A percentile compares a stretch with the other conserved stretches of the same genome.
Evolutionary conservation across 2,329 filamentous ascomycete genomes (phyloP).

Genomic region (Botrytis elliptica): DNA sequence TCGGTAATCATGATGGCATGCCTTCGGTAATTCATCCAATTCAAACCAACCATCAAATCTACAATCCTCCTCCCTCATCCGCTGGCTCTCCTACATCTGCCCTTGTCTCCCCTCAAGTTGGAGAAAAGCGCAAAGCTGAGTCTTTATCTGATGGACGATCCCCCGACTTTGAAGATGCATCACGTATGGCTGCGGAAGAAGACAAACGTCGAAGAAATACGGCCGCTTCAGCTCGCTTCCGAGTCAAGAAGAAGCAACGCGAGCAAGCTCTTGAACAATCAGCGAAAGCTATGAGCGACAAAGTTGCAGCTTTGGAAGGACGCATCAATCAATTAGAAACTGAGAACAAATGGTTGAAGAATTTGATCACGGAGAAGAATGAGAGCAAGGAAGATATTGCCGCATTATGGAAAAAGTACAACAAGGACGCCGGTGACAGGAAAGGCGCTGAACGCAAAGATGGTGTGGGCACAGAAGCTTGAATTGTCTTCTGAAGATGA

Average conservation of each 20-base stretch:
- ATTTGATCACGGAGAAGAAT: slow-evolving; percentile 79
- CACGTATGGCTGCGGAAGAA: slow-evolving; percentile 75
- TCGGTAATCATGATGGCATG: slow-evolving; percentile 23
- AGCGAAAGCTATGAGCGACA: slow-evolving; percentile 80
- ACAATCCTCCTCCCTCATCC: slow-evolving; percentile 28
- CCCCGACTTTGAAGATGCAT: slow-evolving; percentile 63
- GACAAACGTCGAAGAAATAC: slow-evolving; percentile 89
- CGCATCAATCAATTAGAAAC: slow-evolving; percentile 76
- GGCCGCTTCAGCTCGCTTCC: slow-evolving; percentile 83
- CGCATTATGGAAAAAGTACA: slow-evolving; percentile 43
- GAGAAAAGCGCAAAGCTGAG: slow-evolving; percentile 38
- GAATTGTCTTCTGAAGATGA: slow-evolving; percentile 13
- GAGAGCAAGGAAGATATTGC: slow-evolving; percentile 47
- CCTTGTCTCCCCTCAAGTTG: slow-evolving; percentile 33
- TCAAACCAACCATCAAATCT: slow-evolving; percentile 27
- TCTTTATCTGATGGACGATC: slow-evolving; percentile 40
- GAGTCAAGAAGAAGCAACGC: slow-evolving; percentile 94
- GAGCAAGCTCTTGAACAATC: slow-evolving; percentile 81
- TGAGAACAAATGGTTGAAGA: slow-evolving; percentile 80
- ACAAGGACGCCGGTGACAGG: slow-evolving; percentile 37
- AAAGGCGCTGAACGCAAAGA: slow-evolving; percentile 38
- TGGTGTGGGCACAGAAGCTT: slow-evolving; percentile 38
- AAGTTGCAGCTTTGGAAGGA: slow-evolving; percentile 70
- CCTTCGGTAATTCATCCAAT: slow-evolving; percentile 26
- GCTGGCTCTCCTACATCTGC: slow-evolving; percentile 28